Percentiles rank a stretch among this genome's conserved stretches.
Conservation (phyloP, 1,139 yeast genomes). For the Kluyveromyces sp. region DNA sequence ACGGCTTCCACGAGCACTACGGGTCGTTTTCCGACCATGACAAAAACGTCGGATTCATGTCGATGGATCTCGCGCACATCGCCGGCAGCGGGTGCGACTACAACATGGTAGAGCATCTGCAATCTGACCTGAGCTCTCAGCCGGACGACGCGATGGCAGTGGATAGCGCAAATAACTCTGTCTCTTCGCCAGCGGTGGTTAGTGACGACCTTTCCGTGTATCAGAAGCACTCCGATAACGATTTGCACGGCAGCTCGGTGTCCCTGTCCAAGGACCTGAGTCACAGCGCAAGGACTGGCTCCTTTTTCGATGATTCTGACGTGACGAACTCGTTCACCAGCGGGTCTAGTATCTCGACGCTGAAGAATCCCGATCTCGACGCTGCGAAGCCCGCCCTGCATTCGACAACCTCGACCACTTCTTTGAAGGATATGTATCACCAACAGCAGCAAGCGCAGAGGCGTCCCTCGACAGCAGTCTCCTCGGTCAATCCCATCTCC, state of each 20-base stretch:
- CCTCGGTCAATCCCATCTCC: slow-evolving; percentile 10
- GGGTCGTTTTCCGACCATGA: slow-evolving; percentile 17
- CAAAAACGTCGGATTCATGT: slow-evolving; percentile 15
- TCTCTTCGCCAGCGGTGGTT: slow-evolving; percentile 10
- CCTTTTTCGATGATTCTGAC: slow-evolving; percentile 7
- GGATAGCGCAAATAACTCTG: slow-evolving; percentile 4
- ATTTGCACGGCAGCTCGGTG: not conserved
- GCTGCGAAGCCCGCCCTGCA: slow-evolving; percentile 9
- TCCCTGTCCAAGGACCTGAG: not conserved
- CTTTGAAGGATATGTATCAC: slow-evolving; percentile 9
- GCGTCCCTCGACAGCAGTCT: slow-evolving; percentile 5
- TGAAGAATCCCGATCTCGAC: slow-evolving; percentile 5
- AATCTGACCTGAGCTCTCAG: slow-evolving; percentile 11
- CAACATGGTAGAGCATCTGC: slow-evolving; percentile 7
- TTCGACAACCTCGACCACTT: slow-evolving; percentile 12
- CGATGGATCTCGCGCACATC: slow-evolving; percentile 6
- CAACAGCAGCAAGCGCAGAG: slow-evolving; percentile 5
- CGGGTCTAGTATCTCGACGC: slow-evolving; percentile 4
- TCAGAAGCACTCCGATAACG: not conserved
- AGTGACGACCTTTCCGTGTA: slow-evolving; percentile 8
- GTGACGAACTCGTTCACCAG: slow-evolving; percentile 4
- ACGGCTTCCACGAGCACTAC: slow-evolving; percentile 7
- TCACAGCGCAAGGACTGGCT: not conserved
- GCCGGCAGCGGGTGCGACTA: slow-evolving; percentile 4
- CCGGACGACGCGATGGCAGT: slow-evolving; percentile 8